phyloP scores from a whole-genome alignment of 108 stramenopile genomes.

The Licmophora abbreviata region DNA sequence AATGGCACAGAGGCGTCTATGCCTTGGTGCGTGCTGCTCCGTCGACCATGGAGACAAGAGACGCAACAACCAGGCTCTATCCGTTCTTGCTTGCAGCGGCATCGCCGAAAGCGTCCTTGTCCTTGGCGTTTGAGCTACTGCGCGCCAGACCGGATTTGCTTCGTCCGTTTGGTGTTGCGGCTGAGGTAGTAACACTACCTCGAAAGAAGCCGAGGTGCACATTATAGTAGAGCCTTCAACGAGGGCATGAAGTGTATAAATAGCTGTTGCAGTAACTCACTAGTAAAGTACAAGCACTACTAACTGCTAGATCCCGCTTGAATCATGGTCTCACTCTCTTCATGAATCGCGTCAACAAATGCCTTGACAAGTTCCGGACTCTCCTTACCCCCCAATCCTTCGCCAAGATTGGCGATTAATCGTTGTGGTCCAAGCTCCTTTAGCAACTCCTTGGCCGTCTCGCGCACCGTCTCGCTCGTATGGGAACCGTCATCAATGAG shows the following conservation, averaged over 20 bases:
- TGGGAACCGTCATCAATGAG: constrained; percentile 58
- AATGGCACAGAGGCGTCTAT: constrained; percentile 13
- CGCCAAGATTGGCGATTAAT: constrained; percentile 93
- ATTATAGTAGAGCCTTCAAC: too few species aligned
- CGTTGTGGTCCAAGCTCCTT: constrained; percentile 74
- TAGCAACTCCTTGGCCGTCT: constrained; percentile 67
- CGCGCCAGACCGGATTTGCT: background rate
- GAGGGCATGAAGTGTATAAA: background rate
- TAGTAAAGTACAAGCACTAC: too few species aligned
- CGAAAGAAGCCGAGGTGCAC: too few species aligned
- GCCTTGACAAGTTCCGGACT: constrained; percentile 72
- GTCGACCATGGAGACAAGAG: background rate
- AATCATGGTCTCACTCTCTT: constrained; percentile 77
- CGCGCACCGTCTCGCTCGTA: constrained; percentile 59
- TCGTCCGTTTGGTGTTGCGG: too few species aligned
- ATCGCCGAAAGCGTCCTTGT: background rate
- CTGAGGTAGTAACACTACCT: too few species aligned
- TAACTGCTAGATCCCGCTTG: too few species aligned
- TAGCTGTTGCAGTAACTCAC: background rate
- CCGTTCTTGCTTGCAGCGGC: constrained; percentile 1
- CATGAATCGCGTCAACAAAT: constrained; percentile 87
- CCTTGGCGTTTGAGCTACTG: background rate
- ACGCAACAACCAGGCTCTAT: background rate
- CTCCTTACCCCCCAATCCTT: constrained; percentile 92
- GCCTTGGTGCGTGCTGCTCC: constrained; percentile 1